Percentiles rank a stretch among this genome's conserved stretches.
These are phyloP conservation scores for Eutypa lata DNA, from an alignment of 2,329 filamentous ascomycete species.

Conservation along the genomic window DNA sequence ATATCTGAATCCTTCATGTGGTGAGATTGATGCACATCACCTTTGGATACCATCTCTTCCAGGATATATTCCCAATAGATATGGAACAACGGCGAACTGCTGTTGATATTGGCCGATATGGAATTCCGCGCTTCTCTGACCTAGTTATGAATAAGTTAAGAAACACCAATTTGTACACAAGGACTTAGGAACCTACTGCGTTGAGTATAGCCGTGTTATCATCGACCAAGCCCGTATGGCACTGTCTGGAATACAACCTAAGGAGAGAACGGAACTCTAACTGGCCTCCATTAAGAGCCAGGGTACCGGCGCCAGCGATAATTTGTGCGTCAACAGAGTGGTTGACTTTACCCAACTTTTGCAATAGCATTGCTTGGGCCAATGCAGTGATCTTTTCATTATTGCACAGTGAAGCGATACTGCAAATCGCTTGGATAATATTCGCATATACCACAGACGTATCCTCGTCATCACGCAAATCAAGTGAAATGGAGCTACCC, in stretches of 20 bases:
- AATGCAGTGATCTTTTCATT: slow-evolving; percentile 92
- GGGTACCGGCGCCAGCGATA: slow-evolving; percentile 73
- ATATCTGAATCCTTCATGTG: slow-evolving; percentile 74
- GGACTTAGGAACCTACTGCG: slow-evolving; percentile 56
- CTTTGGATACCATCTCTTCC: slow-evolving; percentile 84
- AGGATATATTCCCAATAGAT: slow-evolving; percentile 82
- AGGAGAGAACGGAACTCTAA: slow-evolving; percentile 83
- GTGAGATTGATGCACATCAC: slow-evolving; percentile 74
- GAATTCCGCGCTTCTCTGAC: slow-evolving; percentile 76
- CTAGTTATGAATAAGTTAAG: slow-evolving; percentile 30
- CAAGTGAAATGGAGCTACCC: slow-evolving; percentile 77
- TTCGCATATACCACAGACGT: slow-evolving; percentile 74
- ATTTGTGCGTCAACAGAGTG: slow-evolving; percentile 79
- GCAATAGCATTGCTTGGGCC: slow-evolving; percentile 92
- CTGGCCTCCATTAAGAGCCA: slow-evolving; percentile 74
- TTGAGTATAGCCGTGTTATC: slow-evolving; percentile 65
- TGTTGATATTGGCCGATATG: slow-evolving; percentile 67
- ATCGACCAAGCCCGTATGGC: slow-evolving; percentile 68
- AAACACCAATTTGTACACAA: not conserved
- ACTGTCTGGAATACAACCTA: slow-evolving; percentile 75
- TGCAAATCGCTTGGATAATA: slow-evolving; percentile 91
- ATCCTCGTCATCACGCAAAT: slow-evolving; percentile 74
- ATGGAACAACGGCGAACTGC: slow-evolving; percentile 71
- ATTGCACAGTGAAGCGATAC: slow-evolving; percentile 75
- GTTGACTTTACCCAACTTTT: slow-evolving; percentile 87